Evolutionary conservation across 2,329 filamentous ascomycete species (phyloP).

Genomic region (Ustulina deusta): DNA sequence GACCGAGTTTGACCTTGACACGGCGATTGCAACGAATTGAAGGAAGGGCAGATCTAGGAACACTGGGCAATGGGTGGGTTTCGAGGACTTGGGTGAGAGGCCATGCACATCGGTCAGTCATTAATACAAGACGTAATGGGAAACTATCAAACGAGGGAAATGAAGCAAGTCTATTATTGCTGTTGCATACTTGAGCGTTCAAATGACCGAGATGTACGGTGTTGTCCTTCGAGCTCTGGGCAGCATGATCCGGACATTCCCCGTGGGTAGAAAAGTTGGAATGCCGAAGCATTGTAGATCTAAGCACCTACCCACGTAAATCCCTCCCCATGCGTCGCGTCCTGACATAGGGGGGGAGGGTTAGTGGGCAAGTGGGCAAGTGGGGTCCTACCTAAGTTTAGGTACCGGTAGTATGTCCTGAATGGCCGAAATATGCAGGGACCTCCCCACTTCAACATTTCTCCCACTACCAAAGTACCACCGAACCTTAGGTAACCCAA

Average conservation of each 20-base stretch:
- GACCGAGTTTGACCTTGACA: too few relatives aligned
- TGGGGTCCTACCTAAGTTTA: slow-evolving; percentile 6
- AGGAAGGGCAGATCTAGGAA: slow-evolving; percentile 5
- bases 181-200: slow-evolving; percentile 17
- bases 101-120: slow-evolving; percentile 8
- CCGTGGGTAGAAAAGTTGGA: background rate
- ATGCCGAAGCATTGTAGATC: slow-evolving; percentile 17
- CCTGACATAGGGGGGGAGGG: slow-evolving; percentile 2
- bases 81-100: slow-evolving; percentile 2
- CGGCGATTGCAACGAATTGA: slow-evolving; percentile 1
- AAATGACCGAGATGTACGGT: slow-evolving; percentile 15
- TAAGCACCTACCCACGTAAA: background rate
- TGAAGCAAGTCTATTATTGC: slow-evolving; percentile 16
- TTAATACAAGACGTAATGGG: slow-evolving; percentile 6
- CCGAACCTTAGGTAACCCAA: background rate
- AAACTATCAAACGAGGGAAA: slow-evolving; percentile 24
- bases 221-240: slow-evolving; percentile 2
- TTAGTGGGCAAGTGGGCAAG: too few relatives aligned
- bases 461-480: background rate
- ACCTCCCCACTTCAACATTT: slow-evolving; percentile 2
- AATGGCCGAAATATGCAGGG: slow-evolving; percentile 24
- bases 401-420: background rate
- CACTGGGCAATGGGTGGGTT: background rate
- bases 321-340: slow-evolving; percentile 1
- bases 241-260: slow-evolving; percentile 23